Conservation (phyloP, 2,329 filamentous ascomycete genomes). For the Epichloe typhina region DNA sequence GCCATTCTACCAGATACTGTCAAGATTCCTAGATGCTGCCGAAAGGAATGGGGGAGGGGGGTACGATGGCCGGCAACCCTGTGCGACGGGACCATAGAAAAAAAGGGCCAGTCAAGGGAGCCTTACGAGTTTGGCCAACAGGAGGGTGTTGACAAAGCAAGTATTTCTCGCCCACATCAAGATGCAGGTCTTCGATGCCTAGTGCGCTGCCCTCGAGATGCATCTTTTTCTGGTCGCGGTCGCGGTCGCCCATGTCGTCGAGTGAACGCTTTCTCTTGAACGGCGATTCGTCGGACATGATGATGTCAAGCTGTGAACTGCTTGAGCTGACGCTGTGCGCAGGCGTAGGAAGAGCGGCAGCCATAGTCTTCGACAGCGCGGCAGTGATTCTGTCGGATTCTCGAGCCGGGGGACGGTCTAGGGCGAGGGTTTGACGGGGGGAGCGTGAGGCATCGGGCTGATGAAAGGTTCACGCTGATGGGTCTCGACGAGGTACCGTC, state of each 20-base stretch:
- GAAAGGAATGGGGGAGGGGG: slow-evolving; percentile 9
- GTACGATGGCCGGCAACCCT: slow-evolving; percentile 1
- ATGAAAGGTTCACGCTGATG: slow-evolving; percentile 48
- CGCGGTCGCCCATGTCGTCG: slow-evolving; percentile 42
- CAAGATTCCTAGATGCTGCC: slow-evolving; percentile 6
- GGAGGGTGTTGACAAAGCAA: slow-evolving; percentile 38
- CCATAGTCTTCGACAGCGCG: slow-evolving; percentile 27
- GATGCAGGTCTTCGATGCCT: slow-evolving; percentile 50
- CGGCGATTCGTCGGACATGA: slow-evolving; percentile 38
- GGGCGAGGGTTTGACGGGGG: slow-evolving; percentile 39
- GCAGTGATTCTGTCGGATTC: slow-evolving; percentile 37
- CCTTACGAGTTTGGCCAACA: slow-evolving; percentile 42
- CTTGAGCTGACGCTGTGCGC: slow-evolving; percentile 50
- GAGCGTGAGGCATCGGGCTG: slow-evolving; percentile 54
- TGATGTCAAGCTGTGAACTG: slow-evolving; percentile 29
- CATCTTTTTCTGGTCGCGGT: slow-evolving; percentile 47
- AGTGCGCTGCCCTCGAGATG: slow-evolving; percentile 47
- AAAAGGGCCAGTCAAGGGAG: slow-evolving; percentile 31
- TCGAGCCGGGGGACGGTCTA: slow-evolving; percentile 37
- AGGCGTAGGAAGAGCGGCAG: slow-evolving; percentile 45
- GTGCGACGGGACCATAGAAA: slow-evolving; percentile 8
- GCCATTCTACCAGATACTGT: slow-evolving; percentile 4
- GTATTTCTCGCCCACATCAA: slow-evolving; percentile 55
- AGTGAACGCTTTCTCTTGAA: slow-evolving; percentile 49
- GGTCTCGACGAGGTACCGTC: slow-evolving; percentile 10